Conservation (phyloP, 1,284 basidiomycete species). For the Tylopilus sp. region DNA sequence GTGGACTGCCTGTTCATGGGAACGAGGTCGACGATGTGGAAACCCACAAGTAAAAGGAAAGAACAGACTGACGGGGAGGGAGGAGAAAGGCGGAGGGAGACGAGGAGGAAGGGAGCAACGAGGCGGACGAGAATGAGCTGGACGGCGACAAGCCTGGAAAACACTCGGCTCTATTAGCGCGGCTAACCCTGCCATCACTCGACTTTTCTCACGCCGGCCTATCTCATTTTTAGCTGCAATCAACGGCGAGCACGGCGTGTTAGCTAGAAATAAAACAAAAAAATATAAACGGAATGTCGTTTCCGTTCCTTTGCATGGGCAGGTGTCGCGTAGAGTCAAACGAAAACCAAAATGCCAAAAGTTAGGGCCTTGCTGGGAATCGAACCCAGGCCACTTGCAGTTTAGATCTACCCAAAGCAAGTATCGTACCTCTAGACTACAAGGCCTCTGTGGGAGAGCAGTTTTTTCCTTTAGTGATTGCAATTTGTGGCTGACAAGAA, state of each 20-base stretch:
- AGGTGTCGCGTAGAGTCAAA: background rate
- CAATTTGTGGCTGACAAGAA: constrained; percentile 28
- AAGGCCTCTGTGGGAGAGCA: too few species aligned
- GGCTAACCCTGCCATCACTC: constrained; percentile 22
- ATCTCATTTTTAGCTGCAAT: background rate
- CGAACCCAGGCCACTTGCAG: constrained; percentile 52
- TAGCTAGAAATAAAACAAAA: background rate
- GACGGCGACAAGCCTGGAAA: constrained; percentile 20
- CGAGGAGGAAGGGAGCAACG: constrained; percentile 12
- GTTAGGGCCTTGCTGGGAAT: constrained; percentile 42
- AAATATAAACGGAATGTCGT: background rate
- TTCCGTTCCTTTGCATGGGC: background rate
- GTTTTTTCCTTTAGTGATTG: too few species aligned
- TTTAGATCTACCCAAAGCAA: constrained; percentile 42
- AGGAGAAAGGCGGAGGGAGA: background rate
- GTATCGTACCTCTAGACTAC: constrained; percentile 52
- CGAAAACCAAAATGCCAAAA: constrained; percentile 17
- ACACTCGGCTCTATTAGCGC: constrained; percentile 14
- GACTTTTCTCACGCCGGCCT: constrained; percentile 21
- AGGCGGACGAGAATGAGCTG: constrained; percentile 16
- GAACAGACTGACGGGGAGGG: background rate
- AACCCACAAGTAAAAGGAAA: background rate
- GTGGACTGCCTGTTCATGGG: constrained; percentile 37
- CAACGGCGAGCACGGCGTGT: background rate
- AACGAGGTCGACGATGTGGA: background rate